Conservation (phyloP, 495 filamentous ascomycete genomes). For the Mytilinidion resinicola region DNA sequence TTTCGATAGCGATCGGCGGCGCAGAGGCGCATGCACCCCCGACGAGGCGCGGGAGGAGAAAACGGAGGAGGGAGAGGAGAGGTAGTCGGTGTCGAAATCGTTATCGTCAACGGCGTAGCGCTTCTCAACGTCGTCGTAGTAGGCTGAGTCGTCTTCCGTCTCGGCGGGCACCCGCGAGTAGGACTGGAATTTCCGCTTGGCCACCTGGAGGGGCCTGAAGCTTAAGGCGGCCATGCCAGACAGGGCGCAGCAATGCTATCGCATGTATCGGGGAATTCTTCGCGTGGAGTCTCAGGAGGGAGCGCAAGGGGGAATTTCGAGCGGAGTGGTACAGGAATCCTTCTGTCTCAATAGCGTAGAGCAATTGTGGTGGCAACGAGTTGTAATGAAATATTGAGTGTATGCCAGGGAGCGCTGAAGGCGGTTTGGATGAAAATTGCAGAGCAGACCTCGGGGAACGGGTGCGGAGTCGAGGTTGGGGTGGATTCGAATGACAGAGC, state of each 20-base stretch:
- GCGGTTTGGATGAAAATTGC: no score
- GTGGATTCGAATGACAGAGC: no score
- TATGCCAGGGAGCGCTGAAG: no score
- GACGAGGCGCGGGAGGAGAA: slow-evolving; percentile 17
- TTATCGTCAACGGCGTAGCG: slow-evolving; percentile 18
- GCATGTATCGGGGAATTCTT: neutral
- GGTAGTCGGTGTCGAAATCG: slow-evolving; percentile 11
- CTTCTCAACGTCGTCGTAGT: slow-evolving; percentile 15
- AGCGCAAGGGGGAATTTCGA: no score
- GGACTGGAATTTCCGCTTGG: slow-evolving; percentile 24
- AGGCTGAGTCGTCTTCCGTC: slow-evolving; percentile 14
- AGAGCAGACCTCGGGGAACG: no score
- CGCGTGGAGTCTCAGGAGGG: no score
- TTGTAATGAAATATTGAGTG: no score
- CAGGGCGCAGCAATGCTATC: neutral
- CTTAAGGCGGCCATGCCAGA: slow-evolving; percentile 13
- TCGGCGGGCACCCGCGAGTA: slow-evolving; percentile 20
- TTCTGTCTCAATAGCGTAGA: no score
- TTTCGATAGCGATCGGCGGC: slow-evolving; percentile 10
- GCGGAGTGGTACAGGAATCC: no score
- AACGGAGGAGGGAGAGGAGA: slow-evolving; percentile 18
- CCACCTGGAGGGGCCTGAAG: slow-evolving; percentile 24
- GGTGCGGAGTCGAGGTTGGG: no score
- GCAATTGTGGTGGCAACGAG: no score
- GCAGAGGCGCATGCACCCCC: slow-evolving; percentile 5